Evolutionary conservation across 108 stramenopile genomes (phyloP).

Genomic region (Conticribra guillardii): DNA sequence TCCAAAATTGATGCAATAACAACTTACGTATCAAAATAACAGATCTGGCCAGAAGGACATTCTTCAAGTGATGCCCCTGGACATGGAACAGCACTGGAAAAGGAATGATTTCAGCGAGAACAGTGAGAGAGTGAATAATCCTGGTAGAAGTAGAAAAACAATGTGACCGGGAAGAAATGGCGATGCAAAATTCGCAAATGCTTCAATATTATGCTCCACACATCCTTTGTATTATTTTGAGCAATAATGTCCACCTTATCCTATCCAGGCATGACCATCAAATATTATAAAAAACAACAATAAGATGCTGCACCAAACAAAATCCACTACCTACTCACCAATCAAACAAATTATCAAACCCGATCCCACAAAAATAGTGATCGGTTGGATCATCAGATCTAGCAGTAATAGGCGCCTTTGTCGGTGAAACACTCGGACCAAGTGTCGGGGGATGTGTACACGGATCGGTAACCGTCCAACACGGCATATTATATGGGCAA

Average conservation of each 20-base stretch:
- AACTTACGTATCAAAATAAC: slow-evolving; percentile 43
- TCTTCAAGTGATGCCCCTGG: slow-evolving; percentile 16
- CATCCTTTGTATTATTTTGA: too few species aligned
- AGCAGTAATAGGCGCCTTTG: slow-evolving; percentile 15
- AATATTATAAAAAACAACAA: too few species aligned
- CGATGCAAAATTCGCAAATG: too few species aligned
- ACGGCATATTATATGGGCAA: slow-evolving; percentile 37
- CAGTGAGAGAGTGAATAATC: too few species aligned
- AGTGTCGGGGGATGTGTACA: slow-evolving; percentile 28
- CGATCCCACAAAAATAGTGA: slow-evolving; percentile 42
- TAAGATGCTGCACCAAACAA: too few species aligned
- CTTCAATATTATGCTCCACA: too few species aligned
- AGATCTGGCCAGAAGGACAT: slow-evolving; percentile 31
- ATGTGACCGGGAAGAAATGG: too few species aligned
- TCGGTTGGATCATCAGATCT: slow-evolving; percentile 18
- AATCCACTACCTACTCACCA: slow-evolving; percentile 30
- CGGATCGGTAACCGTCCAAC: slow-evolving; percentile 21
- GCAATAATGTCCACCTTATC: too few species aligned
- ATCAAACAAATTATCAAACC: slow-evolving; percentile 41
- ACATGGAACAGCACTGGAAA: slow-evolving; percentile 22
- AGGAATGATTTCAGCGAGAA: not conserved
- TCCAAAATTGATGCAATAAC: not conserved
- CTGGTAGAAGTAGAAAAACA: too few species aligned
- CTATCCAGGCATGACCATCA: too few species aligned
- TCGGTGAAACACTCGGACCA: slow-evolving; percentile 7